Base-by-base conservation (phyloP, 225 moss, liverwort and hornwort genomes). In the Climacium dendroides region DNA sequence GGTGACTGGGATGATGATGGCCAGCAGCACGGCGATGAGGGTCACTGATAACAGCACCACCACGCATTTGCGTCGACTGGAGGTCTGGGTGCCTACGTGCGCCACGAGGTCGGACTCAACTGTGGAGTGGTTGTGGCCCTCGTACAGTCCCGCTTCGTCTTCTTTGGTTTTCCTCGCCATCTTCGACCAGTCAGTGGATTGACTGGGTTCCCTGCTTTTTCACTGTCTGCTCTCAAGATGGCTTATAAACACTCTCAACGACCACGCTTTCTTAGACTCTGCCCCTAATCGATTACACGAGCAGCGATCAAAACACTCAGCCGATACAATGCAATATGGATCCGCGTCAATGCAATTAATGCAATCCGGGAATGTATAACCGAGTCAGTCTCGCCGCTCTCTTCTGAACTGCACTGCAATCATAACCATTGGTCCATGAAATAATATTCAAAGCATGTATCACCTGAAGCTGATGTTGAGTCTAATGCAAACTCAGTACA, bases 1-100 rank as follows among this genome's bases (percentile, higher is more conserved):
- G 26, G 78, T 65, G 57, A 87, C 50, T 7, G 87, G 89, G 73
- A 91, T 72, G 76, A 91, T 81, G 62, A 91, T 85, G 65, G 85
- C 85, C 37, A 91, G 37, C 48, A 91, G 82, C 4, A 89, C 78
- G 37, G 85, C 83, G 19, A 87, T 79, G 64, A 89, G 85, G 24
- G 87, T 85, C 43, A 87, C 73, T 8, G 78, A 72, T 10, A 87
- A 32, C 50, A 89, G n/a, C 15, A 85, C 58, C 32, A 85, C 79
- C 13, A 88, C 15, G 62, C 85, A 85, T 73, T 83, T 88, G 53
- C 85, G 89, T 60, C 85, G 67, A 10, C 37, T 32, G 34, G 77
- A 55, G 47, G 41, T 53, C n/a, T n/a, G 23, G 4, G 9, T 11
- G 25, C 59, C 43, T 19, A 45, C 54, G 15, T 15, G 70, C 8